phyloP scores from a whole-genome alignment of 495 filamentous ascomycete genomes.

The Aspergillus steynii region DNA sequence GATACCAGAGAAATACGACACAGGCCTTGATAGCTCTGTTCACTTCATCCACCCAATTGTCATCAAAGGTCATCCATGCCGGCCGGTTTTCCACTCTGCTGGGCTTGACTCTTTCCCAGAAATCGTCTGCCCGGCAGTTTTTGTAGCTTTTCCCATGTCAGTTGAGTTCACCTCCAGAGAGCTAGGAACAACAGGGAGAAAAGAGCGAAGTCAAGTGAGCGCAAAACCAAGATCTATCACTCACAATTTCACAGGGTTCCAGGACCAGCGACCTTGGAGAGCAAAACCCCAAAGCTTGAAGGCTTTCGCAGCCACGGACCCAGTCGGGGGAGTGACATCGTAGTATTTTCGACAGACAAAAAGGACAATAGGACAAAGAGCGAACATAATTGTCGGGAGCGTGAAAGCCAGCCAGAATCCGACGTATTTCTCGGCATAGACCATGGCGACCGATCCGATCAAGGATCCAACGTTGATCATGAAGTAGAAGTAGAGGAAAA shows the following conservation, averaged over 20 bases:
- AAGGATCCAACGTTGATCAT: conserved; percentile 57
- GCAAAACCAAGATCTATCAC: conserved; percentile 8
- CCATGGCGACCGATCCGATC: conserved; percentile 54
- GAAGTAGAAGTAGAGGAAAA: conserved; percentile 48
- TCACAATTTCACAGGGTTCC: conserved; percentile 48
- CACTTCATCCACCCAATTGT: conserved; percentile 56
- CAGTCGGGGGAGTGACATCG: conserved; percentile 56
- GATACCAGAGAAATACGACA: conserved; percentile 55
- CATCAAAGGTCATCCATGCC: conserved; percentile 65
- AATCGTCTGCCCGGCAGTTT: conserved; percentile 50
- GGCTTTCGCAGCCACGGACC: conserved; percentile 61
- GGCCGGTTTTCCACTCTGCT: conserved; percentile 53
- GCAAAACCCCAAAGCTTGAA: conserved; percentile 54
- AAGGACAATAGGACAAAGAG: conserved; percentile 60
- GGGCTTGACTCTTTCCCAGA: conserved; percentile 69
- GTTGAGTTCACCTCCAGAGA: not conserved
- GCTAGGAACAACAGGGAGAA: not conserved
- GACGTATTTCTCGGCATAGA: conserved; percentile 71
- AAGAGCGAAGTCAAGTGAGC: conserved; percentile 48
- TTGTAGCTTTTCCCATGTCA: conserved; percentile 37
- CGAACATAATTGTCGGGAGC: conserved; percentile 60
- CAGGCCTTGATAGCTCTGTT: conserved; percentile 52
- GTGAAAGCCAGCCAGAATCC: conserved; percentile 73
- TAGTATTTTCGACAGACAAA: conserved; percentile 61
- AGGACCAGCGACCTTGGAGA: conserved; percentile 61